phyloP scores from a whole-genome alignment of 208 protist species.

The Naegleria lovaniensis region DNA sequence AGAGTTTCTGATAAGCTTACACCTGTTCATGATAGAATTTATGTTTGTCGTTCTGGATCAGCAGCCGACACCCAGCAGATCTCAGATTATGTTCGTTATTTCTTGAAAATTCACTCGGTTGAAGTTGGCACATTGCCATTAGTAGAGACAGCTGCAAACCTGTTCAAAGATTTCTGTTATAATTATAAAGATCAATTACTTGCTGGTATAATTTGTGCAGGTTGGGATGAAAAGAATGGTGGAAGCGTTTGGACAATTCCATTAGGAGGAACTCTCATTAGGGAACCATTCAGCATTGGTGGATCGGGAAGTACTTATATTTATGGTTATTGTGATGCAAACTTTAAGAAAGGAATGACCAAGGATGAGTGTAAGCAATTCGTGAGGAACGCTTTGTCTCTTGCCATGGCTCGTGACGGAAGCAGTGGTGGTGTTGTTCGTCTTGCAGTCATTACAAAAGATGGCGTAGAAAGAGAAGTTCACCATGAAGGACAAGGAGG shows the following conservation, averaged over 20 bases:
- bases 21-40: slow-evolving; percentile 88
- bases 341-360: slow-evolving; percentile 91
- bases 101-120: slow-evolving; percentile 76
- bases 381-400: slow-evolving; percentile 83
- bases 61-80: slow-evolving; percentile 96
- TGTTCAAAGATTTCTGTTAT: slow-evolving; percentile 93
- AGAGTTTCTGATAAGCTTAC: slow-evolving; percentile 95
- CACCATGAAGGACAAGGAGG: not conserved
- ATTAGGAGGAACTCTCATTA: slow-evolving; percentile 80
- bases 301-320: slow-evolving; percentile 96
- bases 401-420: slow-evolving; percentile 95
- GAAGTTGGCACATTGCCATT: slow-evolving; percentile 74
- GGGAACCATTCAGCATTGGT: slow-evolving; percentile 86
- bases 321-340: slow-evolving; percentile 94
- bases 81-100: slow-evolving; percentile 79
- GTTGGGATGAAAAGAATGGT: slow-evolving; percentile 91
- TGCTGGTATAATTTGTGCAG: slow-evolving; percentile 93
- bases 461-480: slow-evolving; percentile 47
- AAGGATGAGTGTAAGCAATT: slow-evolving; percentile 89
- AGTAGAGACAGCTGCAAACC: slow-evolving; percentile 86
- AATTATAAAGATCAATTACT: slow-evolving; percentile 90
- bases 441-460: slow-evolving; percentile 71
- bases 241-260: slow-evolving; percentile 92
- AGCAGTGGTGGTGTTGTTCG: slow-evolving; percentile 95
- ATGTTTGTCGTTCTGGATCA: slow-evolving; percentile 93